Evolutionary conservation across 2,329 filamentous ascomycete genomes (phyloP).

Genomic region (Botrytis fragariae): DNA sequence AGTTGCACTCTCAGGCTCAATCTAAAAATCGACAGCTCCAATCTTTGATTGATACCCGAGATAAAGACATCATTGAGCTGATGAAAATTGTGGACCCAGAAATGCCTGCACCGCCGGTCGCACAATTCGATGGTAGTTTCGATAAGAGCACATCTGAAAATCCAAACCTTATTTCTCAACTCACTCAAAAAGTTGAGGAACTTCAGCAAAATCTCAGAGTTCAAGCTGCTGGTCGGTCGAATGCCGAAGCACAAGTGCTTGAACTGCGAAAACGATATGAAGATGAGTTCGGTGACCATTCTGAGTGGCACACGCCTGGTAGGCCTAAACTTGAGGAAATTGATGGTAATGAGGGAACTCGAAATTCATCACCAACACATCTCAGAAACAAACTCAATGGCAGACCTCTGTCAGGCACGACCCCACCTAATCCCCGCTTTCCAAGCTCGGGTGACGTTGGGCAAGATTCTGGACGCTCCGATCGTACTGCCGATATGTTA

Average conservation of each 20-base stretch:
- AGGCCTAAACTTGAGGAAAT: constrained; percentile 84
- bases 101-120: constrained; percentile 45
- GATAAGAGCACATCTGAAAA: constrained; percentile 55
- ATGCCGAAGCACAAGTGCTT: constrained; percentile 78
- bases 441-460: constrained; percentile 59
- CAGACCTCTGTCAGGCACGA: constrained; percentile 67
- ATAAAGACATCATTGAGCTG: constrained; percentile 78
- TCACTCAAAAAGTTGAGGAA: constrained; percentile 82
- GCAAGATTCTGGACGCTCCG: constrained; percentile 77
- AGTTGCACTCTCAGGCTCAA: constrained; percentile 81
- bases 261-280: constrained; percentile 73
- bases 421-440: constrained; percentile 74
- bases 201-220: constrained; percentile 85
- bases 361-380: constrained; percentile 71
- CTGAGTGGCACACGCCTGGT: constrained; percentile 59
- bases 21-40: constrained; percentile 81
- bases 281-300: constrained; percentile 65
- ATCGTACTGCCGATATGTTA: constrained; percentile 79
- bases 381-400: constrained; percentile 54
- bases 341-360: constrained; percentile 74
- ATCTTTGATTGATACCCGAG: constrained; percentile 71
- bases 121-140: constrained; percentile 55
- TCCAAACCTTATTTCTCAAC: constrained; percentile 69
- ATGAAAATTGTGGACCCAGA: constrained; percentile 80
- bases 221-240: constrained; percentile 74